Evolutionary conservation across 139 green algal genomes (phyloP).

Genomic region (Zygnema circumcarinatum): DNA sequence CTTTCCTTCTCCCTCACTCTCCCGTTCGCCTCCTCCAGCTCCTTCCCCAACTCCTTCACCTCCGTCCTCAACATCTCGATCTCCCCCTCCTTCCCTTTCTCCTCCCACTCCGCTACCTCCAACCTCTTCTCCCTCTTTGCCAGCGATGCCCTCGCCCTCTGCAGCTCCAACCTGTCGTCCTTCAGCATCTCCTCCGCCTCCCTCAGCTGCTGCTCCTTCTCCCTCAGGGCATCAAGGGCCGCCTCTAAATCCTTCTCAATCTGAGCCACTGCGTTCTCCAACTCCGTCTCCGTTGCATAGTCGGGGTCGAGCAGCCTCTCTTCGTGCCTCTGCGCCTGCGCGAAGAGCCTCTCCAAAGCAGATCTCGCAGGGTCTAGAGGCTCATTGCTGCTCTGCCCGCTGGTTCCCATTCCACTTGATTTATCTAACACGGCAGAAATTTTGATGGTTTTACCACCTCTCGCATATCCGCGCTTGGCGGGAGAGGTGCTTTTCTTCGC

Average conservation of each 20-base stretch:
- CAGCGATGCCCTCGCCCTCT: conserved; percentile 14
- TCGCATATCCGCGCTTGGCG: not conserved
- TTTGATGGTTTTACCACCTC: no score
- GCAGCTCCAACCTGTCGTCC: conserved; percentile 7
- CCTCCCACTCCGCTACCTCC: not conserved
- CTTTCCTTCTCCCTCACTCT: not conserved
- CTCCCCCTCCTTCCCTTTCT: conserved; percentile 2
- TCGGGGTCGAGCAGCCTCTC: conserved; percentile 2
- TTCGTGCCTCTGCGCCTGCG: conserved; percentile 49
- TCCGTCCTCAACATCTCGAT: not conserved
- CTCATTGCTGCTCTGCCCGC: conserved; percentile 20
- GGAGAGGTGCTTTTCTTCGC: not conserved
- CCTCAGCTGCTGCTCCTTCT: conserved; percentile 42
- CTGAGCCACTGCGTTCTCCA: conserved; percentile 38
- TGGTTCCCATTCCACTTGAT: conserved; percentile 11
- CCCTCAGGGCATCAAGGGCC: conserved; percentile 35
- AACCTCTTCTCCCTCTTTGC: conserved; percentile 37
- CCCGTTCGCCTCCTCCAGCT: not conserved
- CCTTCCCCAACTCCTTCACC: not conserved
- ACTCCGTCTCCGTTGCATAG: conserved; percentile 31
- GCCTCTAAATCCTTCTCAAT: conserved; percentile 39
- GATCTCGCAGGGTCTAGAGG: conserved; percentile 14
- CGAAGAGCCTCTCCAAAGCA: conserved; percentile 31
- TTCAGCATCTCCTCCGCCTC: conserved; percentile 35
- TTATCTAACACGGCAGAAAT: conserved; percentile 17